These are phyloP conservation scores for Apiotrichum mycotoxinovorans DNA, from an alignment of 1,284 basidiomycete species.

Conservation along the genomic window DNA sequence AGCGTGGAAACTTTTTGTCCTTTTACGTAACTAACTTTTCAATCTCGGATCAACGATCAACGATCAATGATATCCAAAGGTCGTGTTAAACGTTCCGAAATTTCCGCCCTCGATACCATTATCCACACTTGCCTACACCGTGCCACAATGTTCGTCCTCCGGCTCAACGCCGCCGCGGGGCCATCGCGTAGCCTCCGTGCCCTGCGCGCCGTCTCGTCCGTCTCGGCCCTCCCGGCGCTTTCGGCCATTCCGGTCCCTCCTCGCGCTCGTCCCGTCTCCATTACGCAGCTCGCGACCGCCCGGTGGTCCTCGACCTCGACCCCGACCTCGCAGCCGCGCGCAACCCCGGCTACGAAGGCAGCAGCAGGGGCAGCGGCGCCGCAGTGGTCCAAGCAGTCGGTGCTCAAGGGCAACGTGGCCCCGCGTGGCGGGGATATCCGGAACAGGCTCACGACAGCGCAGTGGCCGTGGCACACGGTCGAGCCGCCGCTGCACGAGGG, in stretches of 20 bases:
- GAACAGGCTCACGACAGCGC: background rate
- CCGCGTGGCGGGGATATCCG: too few relatives aligned
- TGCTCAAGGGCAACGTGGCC: too few relatives aligned
- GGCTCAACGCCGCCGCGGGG: slow-evolving; percentile 6
- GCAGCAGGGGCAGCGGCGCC: too few relatives aligned
- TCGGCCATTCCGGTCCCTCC: background rate
- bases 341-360: background rate
- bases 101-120: background rate
- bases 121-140: background rate
- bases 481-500: slow-evolving; percentile 1
- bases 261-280: background rate
- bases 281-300: background rate
- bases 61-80: too few relatives aligned
- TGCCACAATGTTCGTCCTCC: slow-evolving; percentile 3
- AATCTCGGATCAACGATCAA: too few relatives aligned
- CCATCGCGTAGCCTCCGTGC: background rate
- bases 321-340: background rate
- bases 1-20: too few relatives aligned
- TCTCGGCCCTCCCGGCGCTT: background rate
- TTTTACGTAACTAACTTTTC: too few relatives aligned
- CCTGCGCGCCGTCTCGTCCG: background rate
- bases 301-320: background rate
- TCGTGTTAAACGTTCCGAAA: background rate
- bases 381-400: too few relatives aligned
- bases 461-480: slow-evolving; percentile 22